phyloP scores from a whole-genome alignment of 805 yeast species.

The Saccharomycopsis olivae region DNA sequence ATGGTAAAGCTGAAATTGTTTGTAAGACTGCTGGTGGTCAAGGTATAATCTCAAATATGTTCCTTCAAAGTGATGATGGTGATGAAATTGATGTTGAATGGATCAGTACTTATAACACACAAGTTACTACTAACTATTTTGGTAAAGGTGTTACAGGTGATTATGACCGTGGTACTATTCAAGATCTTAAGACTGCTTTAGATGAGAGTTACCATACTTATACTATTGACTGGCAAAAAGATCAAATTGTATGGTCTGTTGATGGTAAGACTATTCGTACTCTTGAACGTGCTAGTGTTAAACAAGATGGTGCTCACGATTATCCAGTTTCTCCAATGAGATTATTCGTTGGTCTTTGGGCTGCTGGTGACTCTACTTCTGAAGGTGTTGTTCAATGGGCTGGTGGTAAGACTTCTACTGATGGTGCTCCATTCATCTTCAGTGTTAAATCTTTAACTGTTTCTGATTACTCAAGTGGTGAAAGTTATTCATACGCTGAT shows the following conservation, averaged over 20 bases:
- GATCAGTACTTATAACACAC: slow-evolving; percentile 52
- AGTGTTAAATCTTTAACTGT: slow-evolving; percentile 37
- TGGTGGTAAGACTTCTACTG: slow-evolving; percentile 44
- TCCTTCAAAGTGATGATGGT: slow-evolving; percentile 51
- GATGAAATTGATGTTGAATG: slow-evolving; percentile 70
- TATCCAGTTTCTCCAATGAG: slow-evolving; percentile 66
- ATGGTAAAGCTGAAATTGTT: slow-evolving; percentile 53
- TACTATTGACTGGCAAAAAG: slow-evolving; percentile 55
- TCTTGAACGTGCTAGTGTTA: slow-evolving; percentile 32
- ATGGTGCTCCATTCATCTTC: slow-evolving; percentile 39
- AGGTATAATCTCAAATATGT: slow-evolving; percentile 56
- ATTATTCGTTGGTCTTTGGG: slow-evolving; percentile 34
- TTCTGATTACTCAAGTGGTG: slow-evolving; percentile 41
- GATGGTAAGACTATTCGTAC: slow-evolving; percentile 53
- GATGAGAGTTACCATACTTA: slow-evolving; percentile 46
- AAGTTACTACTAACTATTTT: slow-evolving; percentile 53
- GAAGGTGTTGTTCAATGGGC: slow-evolving; percentile 52
- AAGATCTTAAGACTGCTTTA: slow-evolving; percentile 34
- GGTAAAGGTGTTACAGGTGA: slow-evolving; percentile 51
- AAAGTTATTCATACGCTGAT: slow-evolving; percentile 31
- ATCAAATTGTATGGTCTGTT: slow-evolving; percentile 41
- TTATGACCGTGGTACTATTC: slow-evolving; percentile 54
- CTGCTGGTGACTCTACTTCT: slow-evolving; percentile 38
- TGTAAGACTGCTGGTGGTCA: slow-evolving; percentile 49
- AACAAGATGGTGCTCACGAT: slow-evolving; percentile 53